These are phyloP conservation scores for Protea cynaroides DNA, from an alignment of 164 flowering plant genomes.

Conservation along the genomic window DNA sequence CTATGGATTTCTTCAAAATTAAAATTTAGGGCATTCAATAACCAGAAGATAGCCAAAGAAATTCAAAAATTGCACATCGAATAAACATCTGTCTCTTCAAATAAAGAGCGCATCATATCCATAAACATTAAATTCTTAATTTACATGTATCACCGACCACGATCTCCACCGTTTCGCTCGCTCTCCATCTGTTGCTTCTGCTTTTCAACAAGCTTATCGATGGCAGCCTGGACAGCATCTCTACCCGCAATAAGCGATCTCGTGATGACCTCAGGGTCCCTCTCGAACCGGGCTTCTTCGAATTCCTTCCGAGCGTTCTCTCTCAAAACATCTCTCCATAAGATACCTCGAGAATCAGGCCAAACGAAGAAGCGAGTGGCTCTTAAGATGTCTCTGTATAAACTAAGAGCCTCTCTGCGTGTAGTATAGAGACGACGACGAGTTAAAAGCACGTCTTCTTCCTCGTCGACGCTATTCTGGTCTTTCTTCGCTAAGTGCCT, in stretches of 20 bases:
- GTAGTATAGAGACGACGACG: conserved; percentile 59
- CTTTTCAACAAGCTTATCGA: conserved; percentile 75
- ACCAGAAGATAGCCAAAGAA: too few species aligned
- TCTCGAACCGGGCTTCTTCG: conserved; percentile 67
- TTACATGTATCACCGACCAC: conserved; percentile 10
- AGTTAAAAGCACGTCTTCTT: conserved; percentile 39
- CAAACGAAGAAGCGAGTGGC: conserved; percentile 71
- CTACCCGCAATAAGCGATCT: conserved; percentile 64
- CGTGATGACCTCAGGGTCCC: conserved; percentile 63
- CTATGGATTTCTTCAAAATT: too few species aligned
- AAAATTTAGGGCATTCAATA: too few species aligned
- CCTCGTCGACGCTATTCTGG: conserved; percentile 19
- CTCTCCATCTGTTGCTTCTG: conserved; percentile 57
- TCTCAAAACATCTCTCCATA: conserved; percentile 70
- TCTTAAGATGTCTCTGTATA: conserved; percentile 64
- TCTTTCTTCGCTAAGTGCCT: conserved; percentile 56
- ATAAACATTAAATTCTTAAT: too few species aligned
- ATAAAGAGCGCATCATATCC: too few species aligned
- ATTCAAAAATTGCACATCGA: too few species aligned
- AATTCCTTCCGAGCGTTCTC: conserved; percentile 75
- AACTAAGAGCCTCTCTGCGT: conserved; percentile 61
- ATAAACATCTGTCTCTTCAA: too few species aligned
- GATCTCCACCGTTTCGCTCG: conserved; percentile 30
- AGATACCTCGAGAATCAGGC: conserved; percentile 50
- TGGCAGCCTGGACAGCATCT: conserved; percentile 62